Base-by-base conservation (phyloP, 75 land plant species). In the Pinus taeda region DNA sequence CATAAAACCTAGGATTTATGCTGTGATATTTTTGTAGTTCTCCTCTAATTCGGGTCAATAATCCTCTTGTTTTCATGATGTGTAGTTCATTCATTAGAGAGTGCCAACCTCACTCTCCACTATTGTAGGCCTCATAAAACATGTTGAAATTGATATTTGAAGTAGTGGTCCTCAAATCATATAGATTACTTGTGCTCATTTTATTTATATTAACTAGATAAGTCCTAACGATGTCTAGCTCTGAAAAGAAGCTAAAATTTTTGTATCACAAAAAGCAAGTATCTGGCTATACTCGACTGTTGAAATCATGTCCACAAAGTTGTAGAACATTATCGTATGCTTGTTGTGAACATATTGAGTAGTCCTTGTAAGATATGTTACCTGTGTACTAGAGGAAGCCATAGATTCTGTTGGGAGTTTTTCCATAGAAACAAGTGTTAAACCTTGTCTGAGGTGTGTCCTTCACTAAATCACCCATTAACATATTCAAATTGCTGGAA, bases 21-120 rank as follows among this genome's bases (percentile, higher is more conserved):
- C 88, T 86, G 6, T 86, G 86, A 36, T 86, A 84, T 45, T 86
- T 86, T 57, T 76, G 84, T 76, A 86, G 88, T 15, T 86, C 88
- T 42, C 88, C 88, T 26, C 88, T 86, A 14, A 80, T 77, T 21
- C 83, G 88, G 4, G 63, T 83, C 3, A 86, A 83, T n/a, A 86
- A 86, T 65, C 88, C 88, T 55, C 77, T 86, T 33, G 86, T 86
- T 26, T 26, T 59, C 87, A 86, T 39, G 88, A 86, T 74, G 75
- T 77, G 74, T 77, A 84, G 83, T 86, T 86, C 78, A 58, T 77
- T 30, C 88, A 84, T 55, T 83, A 80, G 86, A 60, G 85, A 73
- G 67, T 26, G 12, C 37, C 79, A 53, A 42, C 14, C 53, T 78
- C 78, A 12, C 82, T 77, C 22, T 69, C 76, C 3, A 61, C 75